Conservation (phyloP, 345 rosid species). For the Nasturtium officinale region DNA sequence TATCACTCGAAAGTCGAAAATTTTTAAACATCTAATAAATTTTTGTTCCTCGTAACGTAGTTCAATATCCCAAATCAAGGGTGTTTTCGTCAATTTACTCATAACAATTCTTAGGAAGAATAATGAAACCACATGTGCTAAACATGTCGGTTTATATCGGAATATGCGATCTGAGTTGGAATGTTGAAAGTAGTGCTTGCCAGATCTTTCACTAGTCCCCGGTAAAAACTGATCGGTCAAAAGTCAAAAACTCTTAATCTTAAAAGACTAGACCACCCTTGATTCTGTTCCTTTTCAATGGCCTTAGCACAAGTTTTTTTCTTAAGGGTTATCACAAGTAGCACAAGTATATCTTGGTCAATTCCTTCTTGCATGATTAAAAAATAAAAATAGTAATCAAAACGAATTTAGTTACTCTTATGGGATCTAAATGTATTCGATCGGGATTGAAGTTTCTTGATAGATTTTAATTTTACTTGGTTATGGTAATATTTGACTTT, state of each 20-base stretch:
- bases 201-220: not conserved
- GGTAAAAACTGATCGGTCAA: not conserved
- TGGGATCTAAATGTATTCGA: not conserved
- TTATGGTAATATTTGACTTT: slow-evolving; percentile 19
- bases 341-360: slow-evolving; percentile 4
- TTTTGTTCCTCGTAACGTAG: not conserved
- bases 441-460: not conserved
- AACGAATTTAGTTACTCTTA: not conserved
- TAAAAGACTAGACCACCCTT: not conserved
- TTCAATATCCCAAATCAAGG: not conserved
- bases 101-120: not conserved
- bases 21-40: not conserved
- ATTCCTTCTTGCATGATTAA: not conserved
- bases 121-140: not conserved
- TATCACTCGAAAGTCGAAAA: slow-evolving; percentile 4
- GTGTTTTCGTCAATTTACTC: not conserved
- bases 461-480: not conserved
- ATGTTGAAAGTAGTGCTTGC: slow-evolving; percentile 1
- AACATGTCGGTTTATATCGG: not conserved
- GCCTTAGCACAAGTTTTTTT: not conserved
- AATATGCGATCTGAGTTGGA: slow-evolving; percentile 8
- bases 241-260: not conserved
- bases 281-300: not conserved
- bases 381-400: not conserved
- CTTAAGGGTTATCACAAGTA: no score